Conservation (phyloP, 2,329 filamentous ascomycete species). For the Ilyonectria destructans region DNA sequence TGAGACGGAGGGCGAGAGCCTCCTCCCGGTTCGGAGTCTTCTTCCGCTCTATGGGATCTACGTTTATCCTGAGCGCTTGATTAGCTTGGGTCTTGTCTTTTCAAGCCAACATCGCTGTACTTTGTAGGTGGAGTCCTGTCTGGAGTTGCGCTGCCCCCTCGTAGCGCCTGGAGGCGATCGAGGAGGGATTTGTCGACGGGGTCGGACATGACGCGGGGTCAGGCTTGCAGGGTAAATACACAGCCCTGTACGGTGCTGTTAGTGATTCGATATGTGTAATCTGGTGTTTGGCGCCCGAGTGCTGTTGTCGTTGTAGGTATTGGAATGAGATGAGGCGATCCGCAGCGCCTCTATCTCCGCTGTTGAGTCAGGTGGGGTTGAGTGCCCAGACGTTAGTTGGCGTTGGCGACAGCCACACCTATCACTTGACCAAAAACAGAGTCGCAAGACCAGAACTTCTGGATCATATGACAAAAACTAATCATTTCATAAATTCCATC, state of each 20-base stretch:
- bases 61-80: slow-evolving; percentile 40
- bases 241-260: not conserved
- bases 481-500: not conserved
- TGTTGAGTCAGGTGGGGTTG: slow-evolving; percentile 1
- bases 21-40: slow-evolving; percentile 66
- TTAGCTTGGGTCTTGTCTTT: slow-evolving; percentile 22
- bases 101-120: slow-evolving; percentile 52
- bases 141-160: slow-evolving; percentile 55
- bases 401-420: not conserved
- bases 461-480: not conserved
- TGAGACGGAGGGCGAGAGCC: slow-evolving; percentile 67
- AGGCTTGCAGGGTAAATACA: not conserved
- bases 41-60: slow-evolving; percentile 60
- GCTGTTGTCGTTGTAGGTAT: slow-evolving; percentile 4
- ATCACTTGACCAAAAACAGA: not conserved
- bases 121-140: slow-evolving; percentile 56
- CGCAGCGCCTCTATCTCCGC: slow-evolving; percentile 4
- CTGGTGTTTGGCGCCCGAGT: not conserved
- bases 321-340: slow-evolving; percentile 27
- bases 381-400: not conserved
- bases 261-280: not conserved
- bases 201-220: slow-evolving; percentile 51
- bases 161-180: slow-evolving; percentile 69
- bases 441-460: not conserved
- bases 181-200: slow-evolving; percentile 65